Evolutionary conservation across 495 filamentous ascomycete species (phyloP), one percentile per base, ranked within the genome.

Genomic region (Penicillium argentinense): DNA sequence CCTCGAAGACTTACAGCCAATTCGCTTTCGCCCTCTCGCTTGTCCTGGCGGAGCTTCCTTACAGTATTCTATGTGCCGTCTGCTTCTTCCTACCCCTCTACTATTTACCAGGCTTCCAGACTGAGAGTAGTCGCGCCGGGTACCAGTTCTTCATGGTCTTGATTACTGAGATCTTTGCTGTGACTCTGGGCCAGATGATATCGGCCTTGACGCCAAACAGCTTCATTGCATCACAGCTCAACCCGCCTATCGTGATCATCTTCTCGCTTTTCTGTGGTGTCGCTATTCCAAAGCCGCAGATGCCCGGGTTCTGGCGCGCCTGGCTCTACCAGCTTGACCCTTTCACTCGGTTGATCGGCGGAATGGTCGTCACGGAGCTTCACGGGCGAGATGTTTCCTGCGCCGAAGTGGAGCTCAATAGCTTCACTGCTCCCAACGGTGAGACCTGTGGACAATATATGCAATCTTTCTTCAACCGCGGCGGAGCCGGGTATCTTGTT

Each of bases 241-340:
- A 91, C 49, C 89, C 89, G 3, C 86, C 89, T 53, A 69, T 90
- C 60, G 83, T 87, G 60, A 84, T 91, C 66, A 80, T 86, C 37
- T 88, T 91, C 60, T 79, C 85, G 7, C 74, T 92, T 0, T 91
- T 95, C 79, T 92, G 86, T 59, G 89, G 89, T 51, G 87, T 92
- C 41, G 81, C 88, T 7, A 84, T 91, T 42, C 87, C 89, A 0
- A 81, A 78, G 21, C 79, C 81, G 0, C 81, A 85, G 55, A 87
- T 95, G 61, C 88, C 88, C 4, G 63, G 59, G 3, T 91, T 91
- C 68, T 96, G 88, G 84, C 76, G 83, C 9, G 72, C 73, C 1
- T 92, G 88, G 88, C 72, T 95, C 14, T 90, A 92, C 66, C 68
- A 90, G 50, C 79, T 95, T 3, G 84, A 90, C 53, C 90, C 90